Conservation (phyloP, 192 early-diverging fungal genomes). For the Oehlia diaphana region DNA sequence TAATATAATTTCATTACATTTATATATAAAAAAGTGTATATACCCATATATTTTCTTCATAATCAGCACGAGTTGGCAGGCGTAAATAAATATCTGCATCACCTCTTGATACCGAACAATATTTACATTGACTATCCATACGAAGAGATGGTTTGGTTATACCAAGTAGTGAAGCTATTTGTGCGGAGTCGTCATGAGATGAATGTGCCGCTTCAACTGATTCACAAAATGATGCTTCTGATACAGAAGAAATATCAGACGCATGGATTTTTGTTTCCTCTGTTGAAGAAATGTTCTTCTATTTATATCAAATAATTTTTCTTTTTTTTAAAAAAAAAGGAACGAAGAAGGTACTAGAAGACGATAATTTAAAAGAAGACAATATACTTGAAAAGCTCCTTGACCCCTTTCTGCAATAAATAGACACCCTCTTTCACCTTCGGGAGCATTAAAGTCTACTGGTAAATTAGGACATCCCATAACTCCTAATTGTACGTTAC, state of each 20-base stretch:
- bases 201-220: conserved; percentile 93
- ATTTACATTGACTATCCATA: conserved; percentile 99
- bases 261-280: conserved; percentile 68
- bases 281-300: conserved; percentile 59
- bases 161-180: conserved; percentile 77
- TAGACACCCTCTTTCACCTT: conserved; percentile 75
- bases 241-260: conserved; percentile 47
- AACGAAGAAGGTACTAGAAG: background rate
- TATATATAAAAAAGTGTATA: background rate
- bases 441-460: conserved; percentile 54
- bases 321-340: background rate
- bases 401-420: conserved; percentile 85
- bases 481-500: conserved; percentile 86
- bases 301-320: background rate
- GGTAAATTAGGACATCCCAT: conserved; percentile 85
- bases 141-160: conserved; percentile 79
- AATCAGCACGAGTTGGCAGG: conserved; percentile 73
- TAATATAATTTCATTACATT: background rate
- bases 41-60: conserved; percentile 99
- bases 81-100: conserved; percentile 94
- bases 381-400: conserved; percentile 85
- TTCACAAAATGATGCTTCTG: conserved; percentile 86
- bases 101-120: conserved; percentile 86
- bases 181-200: conserved; percentile 74
- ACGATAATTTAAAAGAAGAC: background rate